phyloP scores from a whole-genome alignment of 2,329 filamentous ascomycete species.

The Fusarium sp. region DNA sequence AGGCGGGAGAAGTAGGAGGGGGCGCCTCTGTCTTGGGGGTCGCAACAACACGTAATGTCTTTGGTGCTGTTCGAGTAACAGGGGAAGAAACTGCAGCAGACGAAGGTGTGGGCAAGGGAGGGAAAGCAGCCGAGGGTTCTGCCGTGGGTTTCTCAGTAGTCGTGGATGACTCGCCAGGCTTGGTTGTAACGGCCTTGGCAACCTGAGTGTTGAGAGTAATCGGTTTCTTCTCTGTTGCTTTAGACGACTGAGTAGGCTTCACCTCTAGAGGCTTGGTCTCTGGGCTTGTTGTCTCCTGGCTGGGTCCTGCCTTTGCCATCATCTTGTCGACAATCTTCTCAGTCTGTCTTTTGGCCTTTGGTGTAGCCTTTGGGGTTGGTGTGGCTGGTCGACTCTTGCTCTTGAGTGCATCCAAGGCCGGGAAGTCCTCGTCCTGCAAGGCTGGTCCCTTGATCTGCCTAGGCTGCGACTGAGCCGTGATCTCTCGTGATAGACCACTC shows the following conservation, averaged over 20 bases:
- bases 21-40: slow-evolving; percentile 71
- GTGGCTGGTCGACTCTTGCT: slow-evolving; percentile 51
- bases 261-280: slow-evolving; percentile 32
- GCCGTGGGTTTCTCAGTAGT: slow-evolving; percentile 49
- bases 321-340: slow-evolving; percentile 48
- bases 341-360: slow-evolving; percentile 47
- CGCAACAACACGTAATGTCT: slow-evolving; percentile 76
- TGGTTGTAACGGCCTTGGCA: slow-evolving; percentile 51
- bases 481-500: slow-evolving; percentile 60
- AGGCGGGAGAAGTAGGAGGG: slow-evolving; percentile 50
- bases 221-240: slow-evolving; percentile 45
- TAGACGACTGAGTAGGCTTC: slow-evolving; percentile 17
- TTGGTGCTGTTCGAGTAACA: slow-evolving; percentile 63
- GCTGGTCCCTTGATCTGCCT: slow-evolving; percentile 43
- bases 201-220: slow-evolving; percentile 62
- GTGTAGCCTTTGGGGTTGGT: slow-evolving; percentile 50
- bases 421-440: slow-evolving; percentile 72
- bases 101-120: slow-evolving; percentile 61
- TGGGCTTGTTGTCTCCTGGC: slow-evolving; percentile 22
- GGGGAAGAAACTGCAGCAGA: slow-evolving; percentile 61
- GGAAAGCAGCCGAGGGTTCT: slow-evolving; percentile 57
- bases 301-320: slow-evolving; percentile 34
- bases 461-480: slow-evolving; percentile 53
- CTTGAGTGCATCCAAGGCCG: slow-evolving; percentile 62
- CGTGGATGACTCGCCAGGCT: slow-evolving; percentile 45